Conservation (phyloP, 2,329 filamentous ascomycete genomes). For the Falciphora oryzae region DNA sequence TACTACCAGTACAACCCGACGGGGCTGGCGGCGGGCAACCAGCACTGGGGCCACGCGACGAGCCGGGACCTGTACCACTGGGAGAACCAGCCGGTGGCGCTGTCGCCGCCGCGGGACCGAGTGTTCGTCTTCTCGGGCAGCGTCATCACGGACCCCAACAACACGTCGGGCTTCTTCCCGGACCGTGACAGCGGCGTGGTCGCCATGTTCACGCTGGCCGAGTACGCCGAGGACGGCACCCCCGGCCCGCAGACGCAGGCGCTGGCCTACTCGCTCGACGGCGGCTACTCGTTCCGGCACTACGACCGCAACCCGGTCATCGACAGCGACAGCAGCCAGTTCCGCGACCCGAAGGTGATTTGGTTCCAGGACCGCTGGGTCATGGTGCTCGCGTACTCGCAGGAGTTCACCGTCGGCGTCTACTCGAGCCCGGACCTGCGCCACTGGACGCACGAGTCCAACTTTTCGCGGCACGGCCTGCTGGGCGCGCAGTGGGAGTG, state of each 20-base stretch:
- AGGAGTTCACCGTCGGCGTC: conserved; percentile 53
- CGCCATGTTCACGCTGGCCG: conserved; percentile 44
- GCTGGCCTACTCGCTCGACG: conserved; percentile 56
- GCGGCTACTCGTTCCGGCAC: conserved; percentile 55
- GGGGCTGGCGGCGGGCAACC: conserved; percentile 37
- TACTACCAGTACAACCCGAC: conserved; percentile 51
- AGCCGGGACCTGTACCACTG: conserved; percentile 57
- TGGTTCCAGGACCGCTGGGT: conserved; percentile 54
- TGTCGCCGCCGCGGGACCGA: conserved; percentile 41
- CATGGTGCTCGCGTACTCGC: conserved; percentile 48
- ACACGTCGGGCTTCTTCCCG: conserved; percentile 62
- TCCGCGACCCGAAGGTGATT: conserved; percentile 61
- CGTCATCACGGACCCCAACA: conserved; percentile 54
- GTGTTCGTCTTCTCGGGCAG: conserved; percentile 48
- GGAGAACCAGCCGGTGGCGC: conserved; percentile 58
- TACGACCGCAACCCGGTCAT: conserved; percentile 58
- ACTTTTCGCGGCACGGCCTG: conserved; percentile 48
- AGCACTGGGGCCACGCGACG: conserved; percentile 64
- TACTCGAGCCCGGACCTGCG: conserved; percentile 55
- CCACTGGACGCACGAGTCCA: conserved; percentile 51
- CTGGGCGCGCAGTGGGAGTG: conserved; percentile 57
- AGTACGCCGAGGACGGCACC: conserved; percentile 29
- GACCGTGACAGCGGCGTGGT: conserved; percentile 41
- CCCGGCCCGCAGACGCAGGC: conserved; percentile 46
- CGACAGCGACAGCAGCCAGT: conserved; percentile 45